Conservation (phyloP, 1,139 yeast genomes). For the Lodderomyces jiufengensis region DNA sequence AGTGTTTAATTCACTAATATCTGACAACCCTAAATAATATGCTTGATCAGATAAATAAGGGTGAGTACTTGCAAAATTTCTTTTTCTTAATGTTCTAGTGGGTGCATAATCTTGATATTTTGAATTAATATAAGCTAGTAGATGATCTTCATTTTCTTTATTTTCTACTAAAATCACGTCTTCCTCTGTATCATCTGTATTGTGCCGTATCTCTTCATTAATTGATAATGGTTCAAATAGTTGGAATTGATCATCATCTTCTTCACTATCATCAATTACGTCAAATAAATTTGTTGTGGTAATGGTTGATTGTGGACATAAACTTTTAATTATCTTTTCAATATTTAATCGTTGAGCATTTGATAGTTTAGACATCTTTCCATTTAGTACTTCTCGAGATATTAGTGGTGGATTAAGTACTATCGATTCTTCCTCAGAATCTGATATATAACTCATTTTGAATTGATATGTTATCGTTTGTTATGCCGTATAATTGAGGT, state of each 20-base stretch:
- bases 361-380: constrained; percentile 8
- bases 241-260: neutral
- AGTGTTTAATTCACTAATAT: constrained; percentile 35
- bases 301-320: neutral
- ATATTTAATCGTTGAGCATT: constrained; percentile 5
- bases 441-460: constrained; percentile 14
- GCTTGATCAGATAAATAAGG: constrained; percentile 49
- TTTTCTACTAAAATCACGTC: neutral
- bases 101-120: constrained; percentile 9
- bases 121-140: constrained; percentile 14
- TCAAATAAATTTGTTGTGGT: constrained; percentile 2
- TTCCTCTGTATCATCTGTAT: neutral
- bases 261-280: constrained; percentile 8
- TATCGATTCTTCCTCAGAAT: constrained; percentile 15
- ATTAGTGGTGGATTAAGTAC: constrained; percentile 5
- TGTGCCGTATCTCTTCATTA: too few species aligned
- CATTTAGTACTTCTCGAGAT: constrained; percentile 5
- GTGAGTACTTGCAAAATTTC: constrained; percentile 46
- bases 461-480: neutral
- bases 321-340: neutral
- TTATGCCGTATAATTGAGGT: neutral
- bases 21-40: constrained; percentile 41
- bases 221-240: too few species aligned
- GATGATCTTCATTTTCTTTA: constrained; percentile 13
- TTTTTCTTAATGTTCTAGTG: constrained; percentile 37